A percentile compares a stretch with the other conserved stretches of the same genome.
Evolutionary conservation across 1,284 basidiomycete species (phyloP).

Genomic region (Sporisorium reilianum): DNA sequence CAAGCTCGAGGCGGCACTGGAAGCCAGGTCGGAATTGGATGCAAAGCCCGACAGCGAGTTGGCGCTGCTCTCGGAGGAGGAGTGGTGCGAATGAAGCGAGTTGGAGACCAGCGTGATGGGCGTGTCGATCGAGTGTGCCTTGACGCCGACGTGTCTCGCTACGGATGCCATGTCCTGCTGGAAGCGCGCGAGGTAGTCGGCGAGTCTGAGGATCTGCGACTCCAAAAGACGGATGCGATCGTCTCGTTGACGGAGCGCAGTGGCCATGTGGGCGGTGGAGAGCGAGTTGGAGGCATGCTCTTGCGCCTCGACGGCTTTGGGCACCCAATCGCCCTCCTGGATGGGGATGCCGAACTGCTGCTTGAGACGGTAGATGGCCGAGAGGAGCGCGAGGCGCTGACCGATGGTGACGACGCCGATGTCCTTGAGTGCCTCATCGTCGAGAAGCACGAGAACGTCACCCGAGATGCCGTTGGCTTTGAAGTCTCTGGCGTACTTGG

Average conservation of each 20-base stretch:
- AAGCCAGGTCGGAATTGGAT: slow-evolving; percentile 34
- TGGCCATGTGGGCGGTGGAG: slow-evolving; percentile 33
- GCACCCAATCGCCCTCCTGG: slow-evolving; percentile 65
- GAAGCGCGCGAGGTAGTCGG: slow-evolving; percentile 58
- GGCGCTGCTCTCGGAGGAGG: slow-evolving; percentile 32
- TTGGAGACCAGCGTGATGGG: slow-evolving; percentile 50
- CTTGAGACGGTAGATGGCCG: slow-evolving; percentile 63
- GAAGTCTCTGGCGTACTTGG: slow-evolving; percentile 51
- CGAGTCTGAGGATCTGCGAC: slow-evolving; percentile 57
- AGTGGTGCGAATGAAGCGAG: slow-evolving; percentile 35
- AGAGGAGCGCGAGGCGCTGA: slow-evolving; percentile 62
- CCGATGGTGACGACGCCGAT: slow-evolving; percentile 64
- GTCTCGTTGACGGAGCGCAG: slow-evolving; percentile 52
- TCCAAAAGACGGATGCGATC: slow-evolving; percentile 66
- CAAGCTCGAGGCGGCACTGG: slow-evolving; percentile 31
- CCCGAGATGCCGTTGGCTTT: slow-evolving; percentile 64
- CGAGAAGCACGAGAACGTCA: slow-evolving; percentile 65
- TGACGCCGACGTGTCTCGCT: slow-evolving; percentile 48
- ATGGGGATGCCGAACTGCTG: slow-evolving; percentile 58
- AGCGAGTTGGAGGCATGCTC: slow-evolving; percentile 26
- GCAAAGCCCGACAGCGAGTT: slow-evolving; percentile 27
- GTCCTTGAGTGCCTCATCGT: slow-evolving; percentile 64
- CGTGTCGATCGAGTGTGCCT: slow-evolving; percentile 45
- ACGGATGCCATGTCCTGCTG: slow-evolving; percentile 59
- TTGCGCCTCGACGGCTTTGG: slow-evolving; percentile 43